These are phyloP conservation scores for Aechmea fasciata DNA, from an alignment of 176 grass and related monocot species.

Conservation along the genomic window DNA sequence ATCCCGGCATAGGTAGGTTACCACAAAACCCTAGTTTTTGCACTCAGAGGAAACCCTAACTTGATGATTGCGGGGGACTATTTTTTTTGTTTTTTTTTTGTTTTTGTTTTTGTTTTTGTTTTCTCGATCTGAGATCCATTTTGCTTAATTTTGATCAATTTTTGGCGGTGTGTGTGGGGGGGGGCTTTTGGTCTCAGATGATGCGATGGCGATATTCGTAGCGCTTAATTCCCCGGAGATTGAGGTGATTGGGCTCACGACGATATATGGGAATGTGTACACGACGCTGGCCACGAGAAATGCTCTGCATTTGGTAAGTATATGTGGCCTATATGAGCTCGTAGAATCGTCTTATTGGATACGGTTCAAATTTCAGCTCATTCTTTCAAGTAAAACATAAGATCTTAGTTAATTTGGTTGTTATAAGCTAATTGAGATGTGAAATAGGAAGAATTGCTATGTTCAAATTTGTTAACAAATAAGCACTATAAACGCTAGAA, in stretches of 20 bases:
- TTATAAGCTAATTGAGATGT: too few species aligned
- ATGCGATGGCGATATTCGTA: conserved; percentile 96
- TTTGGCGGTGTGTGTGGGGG: too few species aligned
- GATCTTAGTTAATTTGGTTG: too few species aligned
- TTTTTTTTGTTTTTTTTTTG: neutral
- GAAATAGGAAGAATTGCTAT: too few species aligned
- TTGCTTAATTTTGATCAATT: too few species aligned
- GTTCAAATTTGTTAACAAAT: too few species aligned
- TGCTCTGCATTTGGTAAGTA: conserved; percentile 74
- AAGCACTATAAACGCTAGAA: too few species aligned
- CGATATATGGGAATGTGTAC: conserved; percentile 84
- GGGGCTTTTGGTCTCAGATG: conserved; percentile 30
- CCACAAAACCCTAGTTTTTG: neutral
- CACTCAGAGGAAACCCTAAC: neutral
- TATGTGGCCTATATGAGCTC: neutral
- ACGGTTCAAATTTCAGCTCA: neutral
- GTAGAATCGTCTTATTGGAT: neutral
- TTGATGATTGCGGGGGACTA: too few species aligned
- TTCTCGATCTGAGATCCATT: neutral
- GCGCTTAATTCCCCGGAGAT: conserved; percentile 87
- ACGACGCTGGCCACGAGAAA: conserved; percentile 80
- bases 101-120: neutral
- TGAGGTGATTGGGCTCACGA: conserved; percentile 78
- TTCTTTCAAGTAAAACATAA: neutral
- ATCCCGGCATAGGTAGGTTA: conserved; percentile 54